Conservation (phyloP, 345 rosid species). For the Reutealis trisperma region DNA sequence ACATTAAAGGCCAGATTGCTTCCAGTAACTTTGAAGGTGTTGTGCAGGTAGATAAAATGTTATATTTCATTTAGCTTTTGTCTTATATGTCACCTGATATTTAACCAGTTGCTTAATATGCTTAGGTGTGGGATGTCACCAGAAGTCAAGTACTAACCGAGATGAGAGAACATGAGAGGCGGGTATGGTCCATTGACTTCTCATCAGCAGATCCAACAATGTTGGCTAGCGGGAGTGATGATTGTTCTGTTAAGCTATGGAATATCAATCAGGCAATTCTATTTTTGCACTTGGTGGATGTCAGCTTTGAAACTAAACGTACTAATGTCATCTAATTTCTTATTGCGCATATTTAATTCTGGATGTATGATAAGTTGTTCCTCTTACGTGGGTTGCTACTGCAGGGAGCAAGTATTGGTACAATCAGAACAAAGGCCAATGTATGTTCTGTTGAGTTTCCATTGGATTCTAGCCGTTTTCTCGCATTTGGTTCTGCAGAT, state of each 20-base stretch:
- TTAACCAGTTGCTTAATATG: conserved; percentile 18
- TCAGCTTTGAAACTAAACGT: conserved; percentile 84
- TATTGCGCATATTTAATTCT: conserved; percentile 20
- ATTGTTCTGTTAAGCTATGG: conserved; percentile 96
- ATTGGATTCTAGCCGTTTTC: conserved; percentile 65
- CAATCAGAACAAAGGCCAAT: conserved; percentile 91
- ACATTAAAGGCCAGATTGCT: conserved; percentile 89
- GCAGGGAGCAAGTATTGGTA: conserved; percentile 85
- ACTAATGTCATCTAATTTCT: conserved; percentile 51
- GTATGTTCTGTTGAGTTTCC: conserved; percentile 96
- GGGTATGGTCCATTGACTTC: conserved; percentile 93
- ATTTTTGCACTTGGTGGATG: conserved; percentile 77
- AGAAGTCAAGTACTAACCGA: conserved; percentile 75
- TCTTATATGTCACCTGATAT: background rate
- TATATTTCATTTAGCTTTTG: conserved; percentile 4
- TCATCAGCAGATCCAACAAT: conserved; percentile 90
- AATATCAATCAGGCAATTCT: conserved; percentile 99
- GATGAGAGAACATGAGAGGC: conserved; percentile 88
- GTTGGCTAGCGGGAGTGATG: conserved; percentile 96
- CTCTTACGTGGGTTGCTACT: conserved; percentile 45
- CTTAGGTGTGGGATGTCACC: conserved; percentile 93
- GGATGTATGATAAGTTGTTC: conserved; percentile 48
- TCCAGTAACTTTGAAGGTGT: conserved; percentile 98
- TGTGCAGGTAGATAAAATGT: conserved; percentile 66
- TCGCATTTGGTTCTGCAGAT: conserved; percentile 98